Conservation (phyloP, 371 early-diverging fungal species). For the Blakeslea trispora region DNA sequence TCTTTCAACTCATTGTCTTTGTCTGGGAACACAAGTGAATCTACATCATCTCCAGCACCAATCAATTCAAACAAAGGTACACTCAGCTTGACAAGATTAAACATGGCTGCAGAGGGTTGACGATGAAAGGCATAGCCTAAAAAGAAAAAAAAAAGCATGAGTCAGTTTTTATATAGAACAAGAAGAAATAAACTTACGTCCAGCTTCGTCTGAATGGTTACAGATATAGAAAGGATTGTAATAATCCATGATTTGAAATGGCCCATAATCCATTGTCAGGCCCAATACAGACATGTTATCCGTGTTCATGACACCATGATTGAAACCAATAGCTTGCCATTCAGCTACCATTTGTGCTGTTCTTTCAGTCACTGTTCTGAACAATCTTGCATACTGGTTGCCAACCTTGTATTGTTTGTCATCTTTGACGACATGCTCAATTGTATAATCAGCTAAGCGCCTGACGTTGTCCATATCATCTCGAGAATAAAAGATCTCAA, state of each 20-base stretch:
- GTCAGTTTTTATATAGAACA: too few relatives aligned
- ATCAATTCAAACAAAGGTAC: slow-evolving; percentile 70
- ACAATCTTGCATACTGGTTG: slow-evolving; percentile 61
- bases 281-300: slow-evolving; percentile 87
- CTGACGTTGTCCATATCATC: slow-evolving; percentile 59
- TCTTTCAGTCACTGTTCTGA: slow-evolving; percentile 61
- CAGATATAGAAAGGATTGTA: slow-evolving; percentile 80
- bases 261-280: slow-evolving; percentile 89
- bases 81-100: slow-evolving; percentile 79
- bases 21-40: slow-evolving; percentile 34
- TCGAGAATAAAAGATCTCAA: slow-evolving; percentile 79
- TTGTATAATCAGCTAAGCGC: slow-evolving; percentile 73
- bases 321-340: slow-evolving; percentile 89
- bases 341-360: slow-evolving; percentile 82
- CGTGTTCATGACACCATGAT: slow-evolving; percentile 91
- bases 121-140: slow-evolving; percentile 77
- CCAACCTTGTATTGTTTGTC: slow-evolving; percentile 28
- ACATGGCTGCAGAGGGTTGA: slow-evolving; percentile 84
- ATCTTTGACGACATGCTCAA: slow-evolving; percentile 36
- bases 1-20: slow-evolving; percentile 39
- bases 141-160: neutral
- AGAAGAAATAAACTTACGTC: slow-evolving; percentile 44
- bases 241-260: slow-evolving; percentile 82
- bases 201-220: slow-evolving; percentile 73
- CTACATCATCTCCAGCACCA: slow-evolving; percentile 54